These are phyloP conservation scores for Hyparrhenia diplandra DNA, from an alignment of 176 grass and related monocot genomes.

Conservation along the genomic window DNA sequence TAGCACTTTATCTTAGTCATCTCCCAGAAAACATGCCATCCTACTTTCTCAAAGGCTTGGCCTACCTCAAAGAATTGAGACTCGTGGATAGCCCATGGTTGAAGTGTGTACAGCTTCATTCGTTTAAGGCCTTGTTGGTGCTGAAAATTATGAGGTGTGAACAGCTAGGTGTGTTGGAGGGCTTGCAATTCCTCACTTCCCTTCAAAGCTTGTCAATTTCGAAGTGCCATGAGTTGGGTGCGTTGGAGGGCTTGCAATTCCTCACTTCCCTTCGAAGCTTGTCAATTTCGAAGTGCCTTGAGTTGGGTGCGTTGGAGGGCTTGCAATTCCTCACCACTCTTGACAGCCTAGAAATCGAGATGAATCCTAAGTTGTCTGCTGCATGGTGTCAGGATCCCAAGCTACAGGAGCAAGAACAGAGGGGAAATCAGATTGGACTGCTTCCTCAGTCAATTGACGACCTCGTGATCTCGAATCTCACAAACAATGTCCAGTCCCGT, in stretches of 20 bases:
- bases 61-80: not conserved
- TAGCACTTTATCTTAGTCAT: not conserved
- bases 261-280: not conserved
- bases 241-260: not conserved
- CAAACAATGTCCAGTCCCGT: not conserved
- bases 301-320: not conserved
- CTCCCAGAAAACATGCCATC: not conserved
- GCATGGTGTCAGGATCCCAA: too few species aligned
- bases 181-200: not conserved
- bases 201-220: not conserved
- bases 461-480: not conserved
- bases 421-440: not conserved
- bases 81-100: not conserved
- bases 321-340: not conserved
- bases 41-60: not conserved
- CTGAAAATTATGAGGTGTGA: not conserved
- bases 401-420: not conserved
- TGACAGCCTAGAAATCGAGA: not conserved
- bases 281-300: not conserved
- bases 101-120: not conserved
- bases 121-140: not conserved
- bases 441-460: not conserved
- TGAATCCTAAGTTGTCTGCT: too few species aligned
- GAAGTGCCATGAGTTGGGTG: not conserved
- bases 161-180: not conserved